phyloP scores from a whole-genome alignment of 2,329 filamentous ascomycete species.

The Teratosphaeriaceae sp. region DNA sequence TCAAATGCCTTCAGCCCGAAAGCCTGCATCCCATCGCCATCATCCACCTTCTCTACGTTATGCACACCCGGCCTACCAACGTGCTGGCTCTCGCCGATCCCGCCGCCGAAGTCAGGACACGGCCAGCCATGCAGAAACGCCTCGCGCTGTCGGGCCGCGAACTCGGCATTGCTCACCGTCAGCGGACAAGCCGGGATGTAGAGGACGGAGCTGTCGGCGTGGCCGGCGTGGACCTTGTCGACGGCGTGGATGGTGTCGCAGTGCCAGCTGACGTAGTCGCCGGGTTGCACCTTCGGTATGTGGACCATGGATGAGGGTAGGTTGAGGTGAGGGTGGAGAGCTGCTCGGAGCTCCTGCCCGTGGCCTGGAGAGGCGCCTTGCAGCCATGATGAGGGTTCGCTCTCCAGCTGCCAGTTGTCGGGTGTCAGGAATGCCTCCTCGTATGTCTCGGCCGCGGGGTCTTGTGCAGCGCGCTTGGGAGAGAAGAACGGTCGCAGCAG shows the following conservation, averaged over 20 bases:
- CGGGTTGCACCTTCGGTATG: conserved; percentile 60
- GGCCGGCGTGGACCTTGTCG: conserved; percentile 68
- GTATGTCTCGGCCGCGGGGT: conserved; percentile 30
- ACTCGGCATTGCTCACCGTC: conserved; percentile 66
- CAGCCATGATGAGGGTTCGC: conserved; percentile 50
- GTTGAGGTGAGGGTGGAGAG: conserved; percentile 63
- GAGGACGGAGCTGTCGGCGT: conserved; percentile 69
- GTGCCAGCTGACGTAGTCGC: conserved; percentile 74
- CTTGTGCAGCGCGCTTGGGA: conserved; percentile 35
- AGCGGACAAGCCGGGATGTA: conserved; percentile 86
- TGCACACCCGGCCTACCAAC: conserved; percentile 34
- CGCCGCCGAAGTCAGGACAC: conserved; percentile 47
- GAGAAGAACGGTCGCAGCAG: conserved; percentile 80
- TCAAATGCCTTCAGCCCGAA: conserved; percentile 51
- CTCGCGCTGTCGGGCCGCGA: conserved; percentile 63
- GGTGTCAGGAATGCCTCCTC: conserved; percentile 42
- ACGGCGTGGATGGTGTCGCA: conserved; percentile 71
- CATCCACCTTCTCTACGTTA: conserved; percentile 31
- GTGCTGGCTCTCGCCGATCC: conserved; percentile 55
- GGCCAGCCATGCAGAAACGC: conserved; percentile 57
- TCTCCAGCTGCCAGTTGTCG: conserved; percentile 56
- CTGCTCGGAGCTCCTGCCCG: conserved; percentile 59
- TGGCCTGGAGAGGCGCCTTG: conserved; percentile 65
- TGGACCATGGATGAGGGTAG: conserved; percentile 65
- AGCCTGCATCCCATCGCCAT: conserved; percentile 44